Evolutionary conservation across 2,329 filamentous ascomycete genomes (phyloP).

Genomic region (Aspergillus ustus): DNA sequence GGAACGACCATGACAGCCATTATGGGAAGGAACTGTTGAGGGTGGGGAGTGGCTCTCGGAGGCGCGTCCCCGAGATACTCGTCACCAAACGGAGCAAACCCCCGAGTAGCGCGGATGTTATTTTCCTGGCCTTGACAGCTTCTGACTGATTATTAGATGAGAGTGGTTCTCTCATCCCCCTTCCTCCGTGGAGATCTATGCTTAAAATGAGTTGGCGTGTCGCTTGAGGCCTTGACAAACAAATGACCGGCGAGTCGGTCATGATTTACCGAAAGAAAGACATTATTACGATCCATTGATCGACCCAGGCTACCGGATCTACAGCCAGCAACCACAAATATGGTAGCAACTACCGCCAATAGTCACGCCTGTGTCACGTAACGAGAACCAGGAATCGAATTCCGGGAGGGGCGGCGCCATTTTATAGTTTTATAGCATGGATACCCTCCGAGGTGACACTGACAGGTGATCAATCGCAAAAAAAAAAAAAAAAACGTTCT

Average conservation of each 20-base stretch:
- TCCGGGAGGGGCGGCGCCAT: neutral
- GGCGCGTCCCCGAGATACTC: neutral
- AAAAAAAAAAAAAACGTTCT: no score
- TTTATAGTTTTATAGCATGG: neutral
- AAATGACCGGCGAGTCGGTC: no score
- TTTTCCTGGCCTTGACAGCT: neutral
- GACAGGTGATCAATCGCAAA: neutral
- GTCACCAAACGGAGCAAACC: neutral
- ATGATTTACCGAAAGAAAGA: no score
- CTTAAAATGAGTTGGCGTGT: no score
- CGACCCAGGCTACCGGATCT: neutral
- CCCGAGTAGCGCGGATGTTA: neutral
- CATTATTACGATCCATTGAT: neutral
- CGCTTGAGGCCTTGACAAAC: no score
- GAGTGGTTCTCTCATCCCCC: no score
- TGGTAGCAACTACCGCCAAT: neutral
- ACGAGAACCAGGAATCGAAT: neutral
- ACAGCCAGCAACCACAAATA: neutral
- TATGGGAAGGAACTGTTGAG: neutral
- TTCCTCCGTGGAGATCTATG: no score
- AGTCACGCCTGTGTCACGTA: neutral
- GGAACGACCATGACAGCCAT: neutral
- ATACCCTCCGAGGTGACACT: neutral
- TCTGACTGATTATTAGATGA: no score
- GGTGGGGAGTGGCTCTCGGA: neutral